Percentiles rank a stretch among this genome's conserved stretches.
These are phyloP conservation scores for Lolium multiflorum DNA, from an alignment of 176 grass and related monocot species.

Conservation along the genomic window DNA sequence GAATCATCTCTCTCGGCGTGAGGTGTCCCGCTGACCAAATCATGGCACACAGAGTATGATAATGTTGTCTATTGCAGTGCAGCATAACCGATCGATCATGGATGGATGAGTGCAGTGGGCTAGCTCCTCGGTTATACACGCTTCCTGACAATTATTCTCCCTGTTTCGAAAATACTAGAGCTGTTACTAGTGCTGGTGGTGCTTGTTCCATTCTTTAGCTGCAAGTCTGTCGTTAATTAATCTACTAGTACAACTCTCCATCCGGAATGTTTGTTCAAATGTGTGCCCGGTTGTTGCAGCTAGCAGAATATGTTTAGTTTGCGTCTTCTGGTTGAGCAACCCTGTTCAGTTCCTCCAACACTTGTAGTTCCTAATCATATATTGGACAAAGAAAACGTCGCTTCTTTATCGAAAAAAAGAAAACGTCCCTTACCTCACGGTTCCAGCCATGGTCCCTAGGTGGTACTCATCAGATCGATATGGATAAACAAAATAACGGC, in stretches of 20 bases:
- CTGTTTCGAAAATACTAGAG: not conserved
- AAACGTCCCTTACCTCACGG: not conserved
- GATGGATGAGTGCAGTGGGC: not conserved
- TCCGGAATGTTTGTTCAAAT: not conserved
- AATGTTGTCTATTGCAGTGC: not conserved
- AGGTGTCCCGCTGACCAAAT: not conserved
- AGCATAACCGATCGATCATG: not conserved
- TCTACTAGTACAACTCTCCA: not conserved
- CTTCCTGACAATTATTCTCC: not conserved
- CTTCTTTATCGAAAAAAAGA: no score
- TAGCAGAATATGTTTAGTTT: not conserved
- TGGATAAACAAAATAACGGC: no score
- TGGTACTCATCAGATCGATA: no score
- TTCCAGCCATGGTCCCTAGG: no score
- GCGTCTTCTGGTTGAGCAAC: not conserved
- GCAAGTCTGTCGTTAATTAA: slow-evolving; percentile 1
- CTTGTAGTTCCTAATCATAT: not conserved
- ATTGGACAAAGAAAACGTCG: not conserved
- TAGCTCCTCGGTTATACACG: not conserved
- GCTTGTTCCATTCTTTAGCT: not conserved
- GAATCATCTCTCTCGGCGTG: not conserved
- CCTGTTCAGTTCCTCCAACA: no score
- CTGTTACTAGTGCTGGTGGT: not conserved
- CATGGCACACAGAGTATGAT: not conserved
- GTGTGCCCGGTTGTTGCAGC: not conserved